phyloP scores from a whole-genome alignment of 805 yeast species.

The Monosporozyma aquatica region DNA sequence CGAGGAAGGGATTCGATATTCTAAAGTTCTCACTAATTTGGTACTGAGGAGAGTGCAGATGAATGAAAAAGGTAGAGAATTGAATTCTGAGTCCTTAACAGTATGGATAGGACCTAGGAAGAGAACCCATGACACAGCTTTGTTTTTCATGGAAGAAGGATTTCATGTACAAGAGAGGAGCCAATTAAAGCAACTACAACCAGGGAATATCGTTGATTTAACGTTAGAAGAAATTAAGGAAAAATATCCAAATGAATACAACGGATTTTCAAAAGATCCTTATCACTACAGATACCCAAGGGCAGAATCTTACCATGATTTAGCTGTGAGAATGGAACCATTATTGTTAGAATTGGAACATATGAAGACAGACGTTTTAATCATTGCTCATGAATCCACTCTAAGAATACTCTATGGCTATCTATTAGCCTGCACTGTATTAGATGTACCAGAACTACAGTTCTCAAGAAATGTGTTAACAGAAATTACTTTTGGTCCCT shows the following conservation, averaged over 20 bases:
- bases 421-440: slow-evolving; percentile 82
- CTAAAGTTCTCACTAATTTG: slow-evolving; percentile 53
- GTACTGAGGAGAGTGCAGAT: slow-evolving; percentile 33
- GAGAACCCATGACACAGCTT: slow-evolving; percentile 74
- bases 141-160: slow-evolving; percentile 52
- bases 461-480: slow-evolving; percentile 79
- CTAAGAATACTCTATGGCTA: slow-evolving; percentile 87
- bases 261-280: slow-evolving; percentile 62
- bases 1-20: slow-evolving; percentile 60
- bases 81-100: slow-evolving; percentile 3
- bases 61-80: slow-evolving; percentile 12
- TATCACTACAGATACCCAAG: slow-evolving; percentile 89
- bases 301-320: slow-evolving; percentile 91
- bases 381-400: slow-evolving; percentile 89
- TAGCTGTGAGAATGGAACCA: slow-evolving; percentile 91
- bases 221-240: slow-evolving; percentile 48
- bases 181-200: slow-evolving; percentile 79
- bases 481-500: slow-evolving; percentile 81
- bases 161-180: slow-evolving; percentile 65
- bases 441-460: slow-evolving; percentile 70
- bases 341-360: slow-evolving; percentile 89
- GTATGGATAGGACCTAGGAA: slow-evolving; percentile 95
- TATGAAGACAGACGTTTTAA: slow-evolving; percentile 74
- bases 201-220: slow-evolving; percentile 76
- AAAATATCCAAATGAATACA: slow-evolving; percentile 61